Evolutionary conservation across 495 filamentous ascomycete species (phyloP), one percentile per base, ranked within the genome.

Genomic region (Bathelium albidoporum): DNA sequence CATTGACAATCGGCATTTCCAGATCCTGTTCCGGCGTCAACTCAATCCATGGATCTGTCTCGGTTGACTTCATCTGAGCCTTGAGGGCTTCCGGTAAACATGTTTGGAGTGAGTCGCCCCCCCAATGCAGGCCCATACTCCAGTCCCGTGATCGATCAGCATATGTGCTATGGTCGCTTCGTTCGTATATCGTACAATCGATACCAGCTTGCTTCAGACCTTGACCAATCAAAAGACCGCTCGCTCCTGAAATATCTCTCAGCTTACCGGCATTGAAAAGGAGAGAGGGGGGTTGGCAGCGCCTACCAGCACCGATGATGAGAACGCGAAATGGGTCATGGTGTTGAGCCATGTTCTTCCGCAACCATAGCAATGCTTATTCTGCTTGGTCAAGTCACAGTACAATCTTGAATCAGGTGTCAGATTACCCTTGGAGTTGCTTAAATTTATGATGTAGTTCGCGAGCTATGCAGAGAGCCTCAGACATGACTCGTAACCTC

Each of bases 81-180:
- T 74, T 65, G 0, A 75, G 10, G 9, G 18, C 9, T 49, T 14
- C 10, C 20, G 43, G 43, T 18, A 49, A 20, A 49, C 43, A 49
- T 14, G 43, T 20, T 18, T 49, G 9, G 43, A 49, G 43, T 3
- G 10, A n/a, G 3, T 7, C 3, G 9, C 9, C 43, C 3, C 43
- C 76, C 82, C 81, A 84, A 62, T 83, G 80, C 4, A 81, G 68
- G 11, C 75, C 70, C 59, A 83, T 79, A 28, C 75, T 79, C 82
- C 82, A 83, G 65, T 83, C 79, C 3, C 81, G 75, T 1, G 68
- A 63, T 16, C 76, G 77, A 12, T 68, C 66, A 4, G 76, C 70
- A 58, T 80, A 60, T 32, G 59, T 69, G 1, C 58, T 31, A 26
- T 32, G 22, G 26, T 29, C 53, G 49, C 80, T 74, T 32, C 74